Base-by-base conservation (phyloP, 306 rosid species). In the Cicer pinnatifidum region DNA sequence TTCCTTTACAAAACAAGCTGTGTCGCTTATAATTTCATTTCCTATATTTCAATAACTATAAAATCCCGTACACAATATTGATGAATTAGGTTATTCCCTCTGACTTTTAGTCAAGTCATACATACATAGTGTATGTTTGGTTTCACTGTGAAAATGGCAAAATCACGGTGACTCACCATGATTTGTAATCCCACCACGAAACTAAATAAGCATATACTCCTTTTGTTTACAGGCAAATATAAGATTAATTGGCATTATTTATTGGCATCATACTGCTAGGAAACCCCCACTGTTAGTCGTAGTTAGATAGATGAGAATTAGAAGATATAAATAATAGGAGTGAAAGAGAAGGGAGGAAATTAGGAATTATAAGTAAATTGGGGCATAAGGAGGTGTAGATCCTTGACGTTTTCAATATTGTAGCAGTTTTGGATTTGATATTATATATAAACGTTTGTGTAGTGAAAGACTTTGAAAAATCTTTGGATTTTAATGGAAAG, bases 401-500 rank as follows among this genome's bases (percentile, higher is more conserved):
- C 7, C 52, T 10, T 3, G 1, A 46, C 1, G 15, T 46, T 46
- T 11, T 11, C 15, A 10, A 9, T 10, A 44, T 8, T 44, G 48
- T 44, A 46, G 13, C 52, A 46, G 52, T 46, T 46, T 71, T 53
- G 11, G 40, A 69, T 68, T 35, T n/a, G 73, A 23, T 46, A 23
- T 7, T 4, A 65, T 81, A 6, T 40, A 60, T 71, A 90, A 60
- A 11, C 11, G 16, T 46, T 11, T 88, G 97, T 71, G 98, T 92
- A 11, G 93, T 92, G 13, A 88, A 89, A 82, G 96, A 92, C 85
- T 92, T 92, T 28, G 98, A 96, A 69, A 92, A 92, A 75, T 90
- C 86, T 84, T 84, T 93, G 84, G 98, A 90, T 89, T 96, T 93
- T 61, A 92, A 92, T 90, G 96, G 97, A 75, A 92, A 92, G 87